These are phyloP conservation scores for Ceraceosorus bombacis DNA, from an alignment of 1,284 basidiomycete genomes.

Conservation along the genomic window DNA sequence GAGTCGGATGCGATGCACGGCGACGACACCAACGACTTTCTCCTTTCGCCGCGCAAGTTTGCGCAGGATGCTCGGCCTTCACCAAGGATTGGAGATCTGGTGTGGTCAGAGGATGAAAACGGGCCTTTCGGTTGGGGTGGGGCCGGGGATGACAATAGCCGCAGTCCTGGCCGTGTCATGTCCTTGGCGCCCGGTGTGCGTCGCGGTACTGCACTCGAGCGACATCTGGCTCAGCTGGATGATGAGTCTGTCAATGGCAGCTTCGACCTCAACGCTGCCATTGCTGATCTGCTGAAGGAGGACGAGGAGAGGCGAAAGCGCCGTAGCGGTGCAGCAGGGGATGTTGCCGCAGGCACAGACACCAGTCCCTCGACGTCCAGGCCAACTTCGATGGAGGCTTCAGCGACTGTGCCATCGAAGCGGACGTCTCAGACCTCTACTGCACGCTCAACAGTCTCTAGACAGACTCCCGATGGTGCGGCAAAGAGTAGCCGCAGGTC, in stretches of 20 bases:
- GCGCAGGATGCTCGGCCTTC: constrained; percentile 9
- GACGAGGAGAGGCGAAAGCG: constrained; percentile 27
- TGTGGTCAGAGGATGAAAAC: constrained; percentile 39
- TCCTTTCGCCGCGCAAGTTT: background rate
- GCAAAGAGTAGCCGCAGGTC: background rate
- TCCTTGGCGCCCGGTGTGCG: background rate
- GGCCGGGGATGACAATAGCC: background rate
- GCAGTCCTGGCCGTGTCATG: background rate
- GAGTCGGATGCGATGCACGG: constrained; percentile 8
- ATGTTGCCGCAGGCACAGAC: background rate
- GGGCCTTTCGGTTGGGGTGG: constrained; percentile 24
- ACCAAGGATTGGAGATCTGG: constrained; percentile 32
- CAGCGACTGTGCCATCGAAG: too few relatives aligned
- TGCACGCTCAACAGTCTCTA: too few relatives aligned
- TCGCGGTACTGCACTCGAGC: background rate
- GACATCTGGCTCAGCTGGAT: background rate
- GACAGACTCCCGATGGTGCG: background rate
- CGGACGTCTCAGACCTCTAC: too few relatives aligned
- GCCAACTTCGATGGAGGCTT: background rate
- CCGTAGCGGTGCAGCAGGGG: background rate
- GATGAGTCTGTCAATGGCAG: constrained; percentile 8
- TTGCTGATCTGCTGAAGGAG: constrained; percentile 36
- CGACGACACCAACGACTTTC: background rate
- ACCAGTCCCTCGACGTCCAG: background rate
- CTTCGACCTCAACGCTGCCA: constrained; percentile 41